phyloP scores from a whole-genome alignment of 208 protist species.

The Leishmania gerbilli region DNA sequence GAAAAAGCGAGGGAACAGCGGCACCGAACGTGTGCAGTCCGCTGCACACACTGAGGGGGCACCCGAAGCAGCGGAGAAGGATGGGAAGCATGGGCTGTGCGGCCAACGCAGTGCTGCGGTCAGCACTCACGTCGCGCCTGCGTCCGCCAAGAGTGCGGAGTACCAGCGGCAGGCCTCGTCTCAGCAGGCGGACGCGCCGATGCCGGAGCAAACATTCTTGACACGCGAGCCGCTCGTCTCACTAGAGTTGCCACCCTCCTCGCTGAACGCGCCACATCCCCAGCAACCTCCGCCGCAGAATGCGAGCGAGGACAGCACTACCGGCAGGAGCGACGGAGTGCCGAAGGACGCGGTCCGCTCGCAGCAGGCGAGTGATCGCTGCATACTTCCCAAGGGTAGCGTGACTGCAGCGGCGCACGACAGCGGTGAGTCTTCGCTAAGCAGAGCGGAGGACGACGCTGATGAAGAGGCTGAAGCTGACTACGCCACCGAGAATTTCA shows the following conservation, averaged over 20 bases:
- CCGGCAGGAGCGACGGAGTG: not conserved
- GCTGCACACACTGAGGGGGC: constrained; percentile 7
- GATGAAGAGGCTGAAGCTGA: not conserved
- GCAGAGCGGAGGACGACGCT: not conserved
- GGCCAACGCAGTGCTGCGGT: not conserved
- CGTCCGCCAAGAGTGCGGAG: not conserved
- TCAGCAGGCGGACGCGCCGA: not conserved
- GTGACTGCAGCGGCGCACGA: not conserved
- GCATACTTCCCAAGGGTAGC: not conserved
- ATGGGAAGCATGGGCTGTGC: not conserved
- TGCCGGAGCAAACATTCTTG: not conserved
- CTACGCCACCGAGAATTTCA: not conserved
- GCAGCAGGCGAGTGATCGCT: not conserved
- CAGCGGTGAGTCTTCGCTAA: not conserved
- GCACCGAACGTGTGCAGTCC: constrained; percentile 9
- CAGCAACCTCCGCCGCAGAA: not conserved
- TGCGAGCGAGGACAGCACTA: not conserved
- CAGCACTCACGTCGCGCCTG: not conserved
- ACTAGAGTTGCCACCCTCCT: not conserved
- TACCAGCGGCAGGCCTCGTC: not conserved
- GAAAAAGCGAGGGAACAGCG: constrained; percentile 11
- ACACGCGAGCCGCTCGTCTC: not conserved
- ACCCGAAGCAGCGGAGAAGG: not conserved
- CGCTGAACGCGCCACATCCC: not conserved
- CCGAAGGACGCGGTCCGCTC: not conserved